Conservation (phyloP, 106 monocot genomes). For the Apostasia ramifera region DNA sequence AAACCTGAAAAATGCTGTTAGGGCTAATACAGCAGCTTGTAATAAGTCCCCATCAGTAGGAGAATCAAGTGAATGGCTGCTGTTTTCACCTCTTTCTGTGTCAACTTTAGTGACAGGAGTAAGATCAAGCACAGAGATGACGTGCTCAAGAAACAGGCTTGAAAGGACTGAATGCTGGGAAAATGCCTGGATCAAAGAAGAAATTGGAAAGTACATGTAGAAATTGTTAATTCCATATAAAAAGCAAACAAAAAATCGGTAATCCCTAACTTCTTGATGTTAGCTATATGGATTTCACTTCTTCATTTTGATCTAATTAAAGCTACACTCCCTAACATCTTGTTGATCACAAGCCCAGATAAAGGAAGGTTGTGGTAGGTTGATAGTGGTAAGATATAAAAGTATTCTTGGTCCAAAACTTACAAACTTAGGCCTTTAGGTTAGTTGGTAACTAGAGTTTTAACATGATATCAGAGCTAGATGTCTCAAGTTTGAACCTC, state of each 20-base stretch:
- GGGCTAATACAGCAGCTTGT: slow-evolving; percentile 63
- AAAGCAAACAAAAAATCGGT: neutral
- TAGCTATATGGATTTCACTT: too few relatives aligned
- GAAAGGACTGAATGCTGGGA: slow-evolving; percentile 84
- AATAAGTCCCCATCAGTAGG: slow-evolving; percentile 41
- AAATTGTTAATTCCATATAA: neutral
- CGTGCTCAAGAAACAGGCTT: slow-evolving; percentile 77
- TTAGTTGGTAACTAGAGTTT: too few relatives aligned
- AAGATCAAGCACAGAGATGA: slow-evolving; percentile 61
- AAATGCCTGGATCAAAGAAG: slow-evolving; percentile 49
- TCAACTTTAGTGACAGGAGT: slow-evolving; percentile 31
- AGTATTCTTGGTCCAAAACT: too few relatives aligned
- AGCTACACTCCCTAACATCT: too few relatives aligned
- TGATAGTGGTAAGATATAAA: too few relatives aligned
- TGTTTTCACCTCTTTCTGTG: slow-evolving; percentile 52
- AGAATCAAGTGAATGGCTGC: slow-evolving; percentile 27
- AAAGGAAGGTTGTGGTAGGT: too few relatives aligned
- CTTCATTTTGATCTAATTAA: too few relatives aligned
- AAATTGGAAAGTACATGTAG: neutral
- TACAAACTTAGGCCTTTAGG: too few relatives aligned
- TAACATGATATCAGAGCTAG: too few relatives aligned
- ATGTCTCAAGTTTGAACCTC: too few relatives aligned
- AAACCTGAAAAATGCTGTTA: slow-evolving; percentile 84
- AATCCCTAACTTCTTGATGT: too few relatives aligned
- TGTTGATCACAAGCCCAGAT: too few relatives aligned